Conservation (phyloP, 805 yeast genomes). For the Starmerella apicola region DNA sequence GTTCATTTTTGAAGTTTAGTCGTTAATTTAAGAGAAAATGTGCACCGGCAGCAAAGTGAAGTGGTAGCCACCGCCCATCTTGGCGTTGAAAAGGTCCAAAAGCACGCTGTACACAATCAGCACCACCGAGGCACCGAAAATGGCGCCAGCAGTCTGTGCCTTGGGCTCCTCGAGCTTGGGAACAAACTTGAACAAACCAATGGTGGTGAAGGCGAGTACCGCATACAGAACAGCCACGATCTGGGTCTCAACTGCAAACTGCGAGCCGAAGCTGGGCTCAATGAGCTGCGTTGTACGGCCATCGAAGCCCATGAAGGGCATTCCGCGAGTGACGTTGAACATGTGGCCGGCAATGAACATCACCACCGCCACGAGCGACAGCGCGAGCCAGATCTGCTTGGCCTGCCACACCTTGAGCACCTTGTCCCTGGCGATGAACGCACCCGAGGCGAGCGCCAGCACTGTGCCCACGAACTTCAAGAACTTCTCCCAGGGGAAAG, state of each 20-base stretch:
- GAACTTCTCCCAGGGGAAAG: slow-evolving; percentile 24
- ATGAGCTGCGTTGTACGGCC: slow-evolving; percentile 40
- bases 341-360: slow-evolving; percentile 80
- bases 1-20: no score
- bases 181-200: slow-evolving; percentile 46
- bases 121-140: slow-evolving; percentile 34
- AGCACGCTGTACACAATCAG: slow-evolving; percentile 52
- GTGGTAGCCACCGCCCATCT: slow-evolving; percentile 62
- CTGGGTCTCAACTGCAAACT: slow-evolving; percentile 83
- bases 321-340: slow-evolving; percentile 76
- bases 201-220: slow-evolving; percentile 44
- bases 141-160: slow-evolving; percentile 39
- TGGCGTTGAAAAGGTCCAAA: slow-evolving; percentile 52
- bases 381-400: slow-evolving; percentile 59
- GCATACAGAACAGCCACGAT: slow-evolving; percentile 52
- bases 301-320: slow-evolving; percentile 39
- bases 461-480: slow-evolving; percentile 12
- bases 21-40: no score
- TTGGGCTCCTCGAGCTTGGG: slow-evolving; percentile 38
- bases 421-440: slow-evolving; percentile 22
- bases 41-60: slow-evolving; percentile 38
- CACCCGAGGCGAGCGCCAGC: slow-evolving; percentile 9
- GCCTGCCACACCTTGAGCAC: slow-evolving; percentile 35
- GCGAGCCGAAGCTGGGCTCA: slow-evolving; percentile 57
- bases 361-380: slow-evolving; percentile 49